Base-by-base conservation (phyloP, 257 asterid species). In the Solanum chaucha region DNA sequence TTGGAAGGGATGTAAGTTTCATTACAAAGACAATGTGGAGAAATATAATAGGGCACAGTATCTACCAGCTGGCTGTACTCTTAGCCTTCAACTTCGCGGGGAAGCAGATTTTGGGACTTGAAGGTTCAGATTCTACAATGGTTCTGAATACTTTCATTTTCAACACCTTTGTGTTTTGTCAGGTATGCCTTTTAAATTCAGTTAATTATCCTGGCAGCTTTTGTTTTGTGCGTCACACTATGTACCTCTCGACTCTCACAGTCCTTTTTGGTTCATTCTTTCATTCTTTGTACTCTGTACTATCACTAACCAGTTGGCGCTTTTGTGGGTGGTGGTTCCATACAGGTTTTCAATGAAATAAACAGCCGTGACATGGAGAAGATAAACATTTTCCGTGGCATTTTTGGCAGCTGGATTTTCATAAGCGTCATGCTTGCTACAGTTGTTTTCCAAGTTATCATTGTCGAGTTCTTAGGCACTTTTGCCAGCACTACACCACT, bases 131-230 rank as follows among this genome's bases (percentile, higher is more conserved):
- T 89, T 90, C 98, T 84, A 91, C 93, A 24, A 89, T 28, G 71
- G 89, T 94, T n/a, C 87, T 90, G 89, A 96, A 95, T 88, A 97
- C 99, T 15, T 97, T 97, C 92, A 95, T 97, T 90, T 97, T 96
- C 94, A 97, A 97, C 88, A 96, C 99, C 90, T 96, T 97, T 24
- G 99, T 96, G 86, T 96, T 97, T 88, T 97, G 99, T 87, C 99
- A 97, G 99, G 99, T 97, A 92, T 72, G 36, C 8, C 6, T 12
- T 71, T 4, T 65, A 17, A 80, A 10, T 88, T 55, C 32, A 81
- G 46, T 81, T 81, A 1, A 28, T 81, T 81, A 10, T 81, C 44
- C 28, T 51, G 40, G 5, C 30, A 51, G 85, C 19, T 48, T 81
- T 48, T 51, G 17, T 81, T 38, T 30, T 48, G 85, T 48, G 44